Evolutionary conservation across 2,329 filamentous ascomycete genomes (phyloP).

Genomic region (Phaeomoniella chlamydospora): DNA sequence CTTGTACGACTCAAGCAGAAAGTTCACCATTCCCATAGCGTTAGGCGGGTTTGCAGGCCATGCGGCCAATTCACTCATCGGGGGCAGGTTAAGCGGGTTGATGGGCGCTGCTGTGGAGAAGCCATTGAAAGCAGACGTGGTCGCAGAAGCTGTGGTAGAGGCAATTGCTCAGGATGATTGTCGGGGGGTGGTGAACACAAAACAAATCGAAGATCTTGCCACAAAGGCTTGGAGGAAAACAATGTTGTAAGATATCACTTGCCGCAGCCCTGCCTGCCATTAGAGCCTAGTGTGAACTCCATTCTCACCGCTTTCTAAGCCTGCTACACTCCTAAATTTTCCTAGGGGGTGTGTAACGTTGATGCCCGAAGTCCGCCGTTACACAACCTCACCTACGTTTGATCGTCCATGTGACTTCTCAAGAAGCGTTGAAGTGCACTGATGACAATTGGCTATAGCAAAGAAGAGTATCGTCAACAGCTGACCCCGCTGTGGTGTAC

Average conservation of each 20-base stretch:
- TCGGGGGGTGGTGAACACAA: constrained; percentile 62
- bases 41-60: constrained; percentile 60
- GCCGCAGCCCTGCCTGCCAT: too few species aligned
- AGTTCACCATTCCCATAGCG: constrained; percentile 74
- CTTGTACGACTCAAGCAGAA: constrained; percentile 72
- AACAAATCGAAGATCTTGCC: constrained; percentile 68
- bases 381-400: too few species aligned
- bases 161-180: constrained; percentile 60
- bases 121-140: constrained; percentile 72
- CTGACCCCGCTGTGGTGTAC: too few species aligned
- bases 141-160: constrained; percentile 82
- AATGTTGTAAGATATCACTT: constrained; percentile 77
- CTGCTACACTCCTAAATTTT: too few species aligned
- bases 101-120: constrained; percentile 75
- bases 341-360: too few species aligned
- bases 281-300: too few species aligned
- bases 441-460: too few species aligned
- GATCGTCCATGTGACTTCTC: too few species aligned
- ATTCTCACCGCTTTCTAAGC: too few species aligned
- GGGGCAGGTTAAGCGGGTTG: constrained; percentile 59
- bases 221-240: constrained; percentile 74
- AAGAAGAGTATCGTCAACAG: too few species aligned
- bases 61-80: constrained; percentile 62
- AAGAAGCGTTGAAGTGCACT: too few species aligned
- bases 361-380: too few species aligned